Evolutionary conservation across 148 eudicot species (phyloP), one percentile per base, ranked within the genome.

Genomic region (Talinum fruticosum): DNA sequence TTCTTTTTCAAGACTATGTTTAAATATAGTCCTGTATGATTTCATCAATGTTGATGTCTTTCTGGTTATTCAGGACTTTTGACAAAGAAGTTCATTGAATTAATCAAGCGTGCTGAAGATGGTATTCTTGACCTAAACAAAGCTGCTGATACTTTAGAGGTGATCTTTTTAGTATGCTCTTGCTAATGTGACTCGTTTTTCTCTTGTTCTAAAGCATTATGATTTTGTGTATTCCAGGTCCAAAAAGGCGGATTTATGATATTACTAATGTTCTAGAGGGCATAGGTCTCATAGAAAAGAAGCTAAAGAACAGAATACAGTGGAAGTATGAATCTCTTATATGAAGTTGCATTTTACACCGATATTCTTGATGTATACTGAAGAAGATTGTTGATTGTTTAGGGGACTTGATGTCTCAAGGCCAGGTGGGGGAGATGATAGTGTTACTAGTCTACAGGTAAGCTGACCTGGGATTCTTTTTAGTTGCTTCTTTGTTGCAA

Each of bases 201-300:
- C 10, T 28, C 49, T 53, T 33, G 12, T 67, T 33, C 59, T 24
- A 57, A 45, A 47, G 35, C 54, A 41, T 12, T 62, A 53, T 74
- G 54, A 74, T 69, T 26, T 66, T 75, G 78, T 81, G 21, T 78
- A 78, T 76, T 80, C 61, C 88, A 96, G 99, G 99, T 93, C 26
- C 98, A 93, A 79, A 96, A 96, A 93, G 99, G 85, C 92, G 99
- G 71, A 93, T 96, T 74, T 96, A 96, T 89, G 99, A 96, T 77
- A 96, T 96, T 66, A 96, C 98, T 44, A 96, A 96, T 86, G 99
- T 96, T 74, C 88, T 96, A 53, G 99, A 96, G 85, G 99, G 99
- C 84, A 90, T 91, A 80, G 99, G 99, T 35, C 92, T 96, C 23
- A 91, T 96, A 34, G 99, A 96, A 80, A 96, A 96, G 88, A 96